phyloP scores from a whole-genome alignment of 192 early-diverging fungal species.

The Coemansia sp. region DNA sequence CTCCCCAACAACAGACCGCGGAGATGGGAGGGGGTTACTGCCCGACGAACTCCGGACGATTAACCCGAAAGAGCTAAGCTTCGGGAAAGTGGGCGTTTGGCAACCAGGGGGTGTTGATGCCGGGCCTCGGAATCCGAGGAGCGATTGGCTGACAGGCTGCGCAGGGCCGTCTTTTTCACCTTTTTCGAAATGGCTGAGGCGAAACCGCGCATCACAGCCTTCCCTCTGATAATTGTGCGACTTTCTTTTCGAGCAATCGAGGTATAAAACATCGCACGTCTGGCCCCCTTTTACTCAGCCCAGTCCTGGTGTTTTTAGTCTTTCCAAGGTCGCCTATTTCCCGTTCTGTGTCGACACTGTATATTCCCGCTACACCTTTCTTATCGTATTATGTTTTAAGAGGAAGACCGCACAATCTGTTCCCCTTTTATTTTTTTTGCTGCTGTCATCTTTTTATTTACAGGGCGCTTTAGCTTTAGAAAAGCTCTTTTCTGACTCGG shows the following conservation, averaged over 20 bases:
- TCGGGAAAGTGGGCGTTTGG: neutral
- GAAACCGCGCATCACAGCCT: slow-evolving; percentile 12
- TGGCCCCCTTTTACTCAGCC: slow-evolving; percentile 10
- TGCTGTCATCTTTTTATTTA: neutral
- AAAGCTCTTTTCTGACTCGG: neutral
- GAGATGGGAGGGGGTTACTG: slow-evolving; percentile 3
- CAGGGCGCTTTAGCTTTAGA: slow-evolving; percentile 1
- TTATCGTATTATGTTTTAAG: slow-evolving; percentile 13
- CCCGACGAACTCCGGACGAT: slow-evolving; percentile 5
- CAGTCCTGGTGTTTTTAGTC: neutral
- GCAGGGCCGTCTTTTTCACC: slow-evolving; percentile 1
- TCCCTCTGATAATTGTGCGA: slow-evolving; percentile 11
- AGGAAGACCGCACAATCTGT: neutral
- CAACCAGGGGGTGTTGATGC: neutral
- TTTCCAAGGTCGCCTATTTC: slow-evolving; percentile 8
- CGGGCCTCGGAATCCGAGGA: slow-evolving; percentile 29
- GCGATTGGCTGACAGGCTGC: slow-evolving; percentile 27
- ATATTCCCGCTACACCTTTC: slow-evolving; percentile 15
- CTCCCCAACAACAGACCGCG: neutral
- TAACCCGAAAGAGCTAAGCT: neutral
- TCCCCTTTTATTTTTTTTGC: slow-evolving; percentile 1
- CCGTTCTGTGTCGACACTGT: slow-evolving; percentile 12
- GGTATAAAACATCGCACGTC: slow-evolving; percentile 27
- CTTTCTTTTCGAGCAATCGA: slow-evolving; percentile 13
- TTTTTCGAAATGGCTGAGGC: slow-evolving; percentile 7